These are phyloP conservation scores for Cymbopogon citratus DNA, from an alignment of 176 grass and related monocot species.

Conservation along the genomic window DNA sequence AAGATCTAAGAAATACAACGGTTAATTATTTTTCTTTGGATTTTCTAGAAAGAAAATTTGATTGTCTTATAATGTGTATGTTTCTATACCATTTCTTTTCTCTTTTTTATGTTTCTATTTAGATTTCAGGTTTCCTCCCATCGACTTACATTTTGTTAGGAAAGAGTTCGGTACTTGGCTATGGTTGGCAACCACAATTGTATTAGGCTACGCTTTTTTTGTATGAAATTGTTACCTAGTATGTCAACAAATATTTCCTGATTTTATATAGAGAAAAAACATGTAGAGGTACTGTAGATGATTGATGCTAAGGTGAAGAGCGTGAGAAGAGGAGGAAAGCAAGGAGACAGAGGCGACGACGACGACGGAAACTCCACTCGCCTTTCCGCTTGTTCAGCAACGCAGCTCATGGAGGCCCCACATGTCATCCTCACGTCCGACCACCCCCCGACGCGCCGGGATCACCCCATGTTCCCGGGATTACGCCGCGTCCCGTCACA, in stretches of 20 bases:
- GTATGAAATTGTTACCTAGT: no score
- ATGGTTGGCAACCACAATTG: background rate
- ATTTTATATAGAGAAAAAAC: background rate
- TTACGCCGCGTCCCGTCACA: background rate
- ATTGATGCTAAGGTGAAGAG: background rate
- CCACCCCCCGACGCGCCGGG: slow-evolving; percentile 20
- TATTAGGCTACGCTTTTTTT: background rate
- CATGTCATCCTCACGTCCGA: slow-evolving; percentile 5
- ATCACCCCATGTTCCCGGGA: slow-evolving; percentile 13
- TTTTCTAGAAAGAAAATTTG: no score
- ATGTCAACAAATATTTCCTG: background rate
- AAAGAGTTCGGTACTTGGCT: background rate
- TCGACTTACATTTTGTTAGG: no score
- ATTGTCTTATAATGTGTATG: no score
- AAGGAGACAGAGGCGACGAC: background rate
- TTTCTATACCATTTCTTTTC: no score
- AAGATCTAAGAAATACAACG: no score
- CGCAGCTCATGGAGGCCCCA: background rate
- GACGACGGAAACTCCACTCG: background rate
- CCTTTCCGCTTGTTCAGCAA: background rate
- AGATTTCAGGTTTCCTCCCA: no score
- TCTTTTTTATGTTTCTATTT: no score
- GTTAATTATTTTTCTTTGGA: no score
- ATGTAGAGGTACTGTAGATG: background rate
- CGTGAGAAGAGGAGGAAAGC: background rate